Percentiles rank a stretch among this genome's conserved stretches.
These are phyloP conservation scores for Exophiala phaeomuriformis DNA, from an alignment of 2,329 filamentous ascomycete species.

Conservation along the genomic window DNA sequence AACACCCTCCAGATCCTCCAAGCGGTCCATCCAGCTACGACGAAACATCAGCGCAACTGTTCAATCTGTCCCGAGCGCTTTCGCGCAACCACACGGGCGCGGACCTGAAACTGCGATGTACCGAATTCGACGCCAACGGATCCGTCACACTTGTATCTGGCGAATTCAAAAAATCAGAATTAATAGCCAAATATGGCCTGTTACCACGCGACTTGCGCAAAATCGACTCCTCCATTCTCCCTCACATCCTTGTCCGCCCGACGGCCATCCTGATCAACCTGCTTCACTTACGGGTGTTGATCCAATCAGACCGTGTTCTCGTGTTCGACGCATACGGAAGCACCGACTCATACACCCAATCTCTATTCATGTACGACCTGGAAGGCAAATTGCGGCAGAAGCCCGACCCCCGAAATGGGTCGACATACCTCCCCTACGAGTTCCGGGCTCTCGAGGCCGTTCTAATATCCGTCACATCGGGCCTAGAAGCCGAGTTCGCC, in stretches of 20 bases:
- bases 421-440: slow-evolving; percentile 67
- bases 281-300: slow-evolving; percentile 89
- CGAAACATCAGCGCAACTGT: slow-evolving; percentile 52
- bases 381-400: slow-evolving; percentile 88
- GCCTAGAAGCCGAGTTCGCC: slow-evolving; percentile 89
- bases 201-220: slow-evolving; percentile 92
- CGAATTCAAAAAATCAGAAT: slow-evolving; percentile 94
- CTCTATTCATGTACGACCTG: slow-evolving; percentile 94
- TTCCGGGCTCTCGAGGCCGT: slow-evolving; percentile 94
- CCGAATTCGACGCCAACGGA: slow-evolving; percentile 87
- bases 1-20: slow-evolving; percentile 8
- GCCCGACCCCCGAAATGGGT: slow-evolving; percentile 33
- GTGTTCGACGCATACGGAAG: slow-evolving; percentile 96
- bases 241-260: slow-evolving; percentile 88
- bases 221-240: slow-evolving; percentile 91
- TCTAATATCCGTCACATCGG: slow-evolving; percentile 83
- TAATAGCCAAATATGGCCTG: slow-evolving; percentile 77
- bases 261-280: slow-evolving; percentile 92
- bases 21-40: slow-evolving; percentile 27
- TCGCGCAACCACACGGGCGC: slow-evolving; percentile 54
- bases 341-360: slow-evolving; percentile 89
- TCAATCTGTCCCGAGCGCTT: slow-evolving; percentile 59
- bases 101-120: slow-evolving; percentile 80
- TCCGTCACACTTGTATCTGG: slow-evolving; percentile 88
- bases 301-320: slow-evolving; percentile 88